These are phyloP conservation scores for Neurospora sp. DNA, from an alignment of 495 filamentous ascomycete species.

Conservation along the genomic window DNA sequence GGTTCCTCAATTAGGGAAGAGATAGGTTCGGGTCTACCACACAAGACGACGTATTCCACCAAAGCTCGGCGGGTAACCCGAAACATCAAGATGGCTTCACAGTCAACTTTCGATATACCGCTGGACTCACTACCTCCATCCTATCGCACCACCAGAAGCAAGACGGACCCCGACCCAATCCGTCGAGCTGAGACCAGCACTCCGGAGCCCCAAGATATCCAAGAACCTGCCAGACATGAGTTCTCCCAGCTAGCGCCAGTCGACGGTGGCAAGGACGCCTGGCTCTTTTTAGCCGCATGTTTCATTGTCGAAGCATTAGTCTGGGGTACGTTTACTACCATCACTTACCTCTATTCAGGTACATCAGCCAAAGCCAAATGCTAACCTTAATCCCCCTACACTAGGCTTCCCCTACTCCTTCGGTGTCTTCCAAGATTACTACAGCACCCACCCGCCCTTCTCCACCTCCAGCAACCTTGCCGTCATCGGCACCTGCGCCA, in stretches of 20 bases:
- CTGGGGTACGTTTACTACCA: constrained; percentile 42
- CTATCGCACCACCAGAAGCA: background rate
- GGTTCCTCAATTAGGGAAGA: background rate
- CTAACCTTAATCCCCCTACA: background rate
- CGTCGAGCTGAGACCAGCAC: background rate
- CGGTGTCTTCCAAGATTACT: constrained; percentile 40
- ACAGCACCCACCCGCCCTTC: constrained; percentile 32
- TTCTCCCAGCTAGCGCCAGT: constrained; percentile 41
- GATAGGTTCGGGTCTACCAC: background rate
- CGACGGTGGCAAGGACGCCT: constrained; percentile 54
- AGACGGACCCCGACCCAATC: background rate
- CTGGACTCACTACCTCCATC: background rate
- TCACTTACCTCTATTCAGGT: background rate
- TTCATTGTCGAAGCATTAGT: constrained; percentile 57
- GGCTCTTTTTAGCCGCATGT: constrained; percentile 51
- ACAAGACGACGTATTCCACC: background rate
- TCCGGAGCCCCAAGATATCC: background rate
- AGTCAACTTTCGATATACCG: background rate
- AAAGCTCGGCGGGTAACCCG: background rate
- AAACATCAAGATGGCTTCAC: background rate
- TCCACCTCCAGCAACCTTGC: constrained; percentile 28
- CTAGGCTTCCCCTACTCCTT: constrained; percentile 56
- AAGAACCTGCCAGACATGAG: constrained; percentile 8
- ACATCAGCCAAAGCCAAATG: background rate
- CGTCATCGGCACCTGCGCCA: constrained; percentile 31